These are phyloP conservation scores for Fraxinus sp. DNA, from an alignment of 305 asterid species.

Conservation along the genomic window DNA sequence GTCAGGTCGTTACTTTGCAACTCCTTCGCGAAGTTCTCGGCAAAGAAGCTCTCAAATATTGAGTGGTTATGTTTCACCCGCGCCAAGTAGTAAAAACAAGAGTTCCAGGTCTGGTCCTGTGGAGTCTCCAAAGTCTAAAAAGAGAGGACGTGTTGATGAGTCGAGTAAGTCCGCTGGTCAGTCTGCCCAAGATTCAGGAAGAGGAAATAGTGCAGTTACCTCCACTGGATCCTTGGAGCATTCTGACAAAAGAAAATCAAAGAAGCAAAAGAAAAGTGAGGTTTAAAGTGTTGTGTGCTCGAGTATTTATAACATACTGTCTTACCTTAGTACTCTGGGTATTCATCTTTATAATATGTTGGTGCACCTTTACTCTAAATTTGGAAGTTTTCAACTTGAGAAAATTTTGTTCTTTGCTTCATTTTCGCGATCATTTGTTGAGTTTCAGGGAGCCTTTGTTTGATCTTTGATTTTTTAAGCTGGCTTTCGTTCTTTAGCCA, in stretches of 20 bases:
- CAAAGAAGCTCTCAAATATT: constrained; percentile 30
- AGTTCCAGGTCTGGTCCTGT: constrained; percentile 35
- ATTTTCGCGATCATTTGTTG: neutral
- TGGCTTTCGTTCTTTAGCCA: neutral
- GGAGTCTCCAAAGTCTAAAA: constrained; percentile 37
- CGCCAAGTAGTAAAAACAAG: constrained; percentile 42
- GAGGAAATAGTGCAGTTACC: constrained; percentile 42
- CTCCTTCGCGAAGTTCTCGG: constrained; percentile 50
- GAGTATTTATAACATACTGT: neutral
- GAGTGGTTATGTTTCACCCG: constrained; percentile 37
- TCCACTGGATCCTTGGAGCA: constrained; percentile 46
- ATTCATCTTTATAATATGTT: neutral
- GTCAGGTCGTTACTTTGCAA: constrained; percentile 42
- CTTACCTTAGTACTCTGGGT: neutral
- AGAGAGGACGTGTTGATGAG: constrained; percentile 43
- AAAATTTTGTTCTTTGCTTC: neutral
- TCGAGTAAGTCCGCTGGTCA: constrained; percentile 31
- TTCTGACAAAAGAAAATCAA: constrained; percentile 43
- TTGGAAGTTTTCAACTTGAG: neutral
- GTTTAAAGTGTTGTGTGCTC: constrained; percentile 10
- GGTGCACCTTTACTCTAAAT: neutral
- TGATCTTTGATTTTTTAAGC: neutral
- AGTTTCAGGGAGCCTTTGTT: neutral
- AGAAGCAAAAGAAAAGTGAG: constrained; percentile 44
- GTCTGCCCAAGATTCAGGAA: constrained; percentile 49